phyloP scores from a whole-genome alignment of 192 early-diverging fungal genomes.

The Diversispora eburnea region DNA sequence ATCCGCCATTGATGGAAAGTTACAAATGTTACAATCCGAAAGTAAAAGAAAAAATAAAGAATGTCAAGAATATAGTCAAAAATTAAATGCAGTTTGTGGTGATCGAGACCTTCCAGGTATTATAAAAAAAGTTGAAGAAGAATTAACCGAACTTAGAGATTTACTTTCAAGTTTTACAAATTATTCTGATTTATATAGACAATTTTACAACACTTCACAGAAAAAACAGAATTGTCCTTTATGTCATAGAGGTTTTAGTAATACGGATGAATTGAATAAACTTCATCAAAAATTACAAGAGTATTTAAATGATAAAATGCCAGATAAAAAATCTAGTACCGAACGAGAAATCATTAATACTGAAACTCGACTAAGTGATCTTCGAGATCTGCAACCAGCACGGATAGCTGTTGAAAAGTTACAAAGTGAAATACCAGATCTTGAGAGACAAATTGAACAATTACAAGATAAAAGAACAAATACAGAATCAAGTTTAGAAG shows the following conservation, averaged over 20 bases:
- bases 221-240: conserved; percentile 72
- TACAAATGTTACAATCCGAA: not conserved
- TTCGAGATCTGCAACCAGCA: conserved; percentile 41
- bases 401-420: conserved; percentile 48
- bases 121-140: not conserved
- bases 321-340: conserved; percentile 26
- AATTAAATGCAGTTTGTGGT: not conserved
- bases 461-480: conserved; percentile 31
- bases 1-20: not conserved
- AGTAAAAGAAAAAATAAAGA: not conserved
- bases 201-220: conserved; percentile 65
- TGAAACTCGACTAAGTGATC: conserved; percentile 32
- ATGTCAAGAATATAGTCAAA: not conserved
- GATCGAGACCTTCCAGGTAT: not conserved
- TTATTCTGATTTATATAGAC: conserved; percentile 57
- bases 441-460: conserved; percentile 33
- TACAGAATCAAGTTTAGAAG: not conserved
- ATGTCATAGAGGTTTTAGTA: conserved; percentile 72
- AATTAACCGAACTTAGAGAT: not conserved
- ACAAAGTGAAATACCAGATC: conserved; percentile 46
- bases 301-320: conserved; percentile 31
- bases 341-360: conserved; percentile 44
- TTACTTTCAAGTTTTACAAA: conserved; percentile 37
- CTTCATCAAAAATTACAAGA: conserved; percentile 30
- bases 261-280: conserved; percentile 42